Evolutionary conservation across 108 stramenopile genomes (phyloP).

Genomic region (Skeletonema menzelii): DNA sequence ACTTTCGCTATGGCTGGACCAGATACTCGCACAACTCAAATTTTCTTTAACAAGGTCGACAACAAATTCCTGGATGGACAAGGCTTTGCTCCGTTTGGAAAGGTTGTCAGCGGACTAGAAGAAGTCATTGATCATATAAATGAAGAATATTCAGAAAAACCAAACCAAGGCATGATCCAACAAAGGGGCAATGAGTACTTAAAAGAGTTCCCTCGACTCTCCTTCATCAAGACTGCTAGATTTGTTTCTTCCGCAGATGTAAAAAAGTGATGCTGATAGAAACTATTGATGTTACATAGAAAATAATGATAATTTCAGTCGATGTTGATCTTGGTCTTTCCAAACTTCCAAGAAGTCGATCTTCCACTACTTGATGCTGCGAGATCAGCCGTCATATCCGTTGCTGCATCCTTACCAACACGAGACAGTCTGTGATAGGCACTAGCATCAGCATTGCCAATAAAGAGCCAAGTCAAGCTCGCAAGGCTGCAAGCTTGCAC

Average conservation of each 20-base stretch:
- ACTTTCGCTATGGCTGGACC: constrained; percentile 83
- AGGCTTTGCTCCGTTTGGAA: constrained; percentile 50
- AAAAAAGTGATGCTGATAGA: not conserved
- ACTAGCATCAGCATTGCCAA: constrained; percentile 58
- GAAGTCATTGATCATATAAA: constrained; percentile 44
- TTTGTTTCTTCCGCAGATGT: constrained; percentile 13
- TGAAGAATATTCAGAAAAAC: constrained; percentile 35
- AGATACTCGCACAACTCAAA: constrained; percentile 33
- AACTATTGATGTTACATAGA: not conserved
- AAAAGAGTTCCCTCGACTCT: constrained; percentile 45
- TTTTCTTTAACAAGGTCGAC: constrained; percentile 59
- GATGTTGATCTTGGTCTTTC: constrained; percentile 39
- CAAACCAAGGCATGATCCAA: constrained; percentile 43
- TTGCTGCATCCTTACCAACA: constrained; percentile 20
- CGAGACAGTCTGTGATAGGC: constrained; percentile 66
- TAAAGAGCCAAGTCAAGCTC: constrained; percentile 74
- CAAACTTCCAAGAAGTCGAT: constrained; percentile 33
- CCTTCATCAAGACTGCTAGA: constrained; percentile 34
- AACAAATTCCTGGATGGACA: constrained; percentile 40
- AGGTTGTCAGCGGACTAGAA: constrained; percentile 36
- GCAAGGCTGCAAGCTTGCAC: constrained; percentile 64
- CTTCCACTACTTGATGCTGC: not conserved
- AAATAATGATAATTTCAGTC: constrained; percentile 22
- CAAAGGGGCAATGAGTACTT: constrained; percentile 43
- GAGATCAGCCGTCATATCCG: constrained; percentile 31